phyloP scores from a whole-genome alignment of 805 yeast genomes.

The Ogataea salicorniae region DNA sequence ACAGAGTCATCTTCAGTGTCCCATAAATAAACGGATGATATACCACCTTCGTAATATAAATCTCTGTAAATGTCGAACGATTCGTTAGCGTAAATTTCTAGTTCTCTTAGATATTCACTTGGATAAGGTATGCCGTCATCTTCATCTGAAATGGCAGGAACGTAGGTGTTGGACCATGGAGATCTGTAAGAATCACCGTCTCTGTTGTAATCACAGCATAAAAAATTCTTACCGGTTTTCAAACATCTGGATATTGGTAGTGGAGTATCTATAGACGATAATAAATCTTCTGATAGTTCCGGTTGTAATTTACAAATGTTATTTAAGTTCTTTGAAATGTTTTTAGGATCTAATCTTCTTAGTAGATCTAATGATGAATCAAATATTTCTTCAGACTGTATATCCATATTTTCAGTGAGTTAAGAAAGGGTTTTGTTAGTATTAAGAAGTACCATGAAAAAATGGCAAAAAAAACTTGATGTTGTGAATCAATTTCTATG shows the following conservation, averaged over 20 bases:
- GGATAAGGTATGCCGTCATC: slow-evolving; percentile 68
- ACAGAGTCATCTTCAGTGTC: slow-evolving; percentile 60
- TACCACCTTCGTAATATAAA: slow-evolving; percentile 91
- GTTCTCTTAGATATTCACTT: slow-evolving; percentile 54
- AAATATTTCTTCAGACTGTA: slow-evolving; percentile 42
- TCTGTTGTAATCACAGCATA: slow-evolving; percentile 91
- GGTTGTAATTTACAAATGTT: slow-evolving; percentile 53
- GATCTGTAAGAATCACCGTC: slow-evolving; percentile 91
- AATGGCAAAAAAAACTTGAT: no score
- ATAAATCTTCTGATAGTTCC: slow-evolving; percentile 77
- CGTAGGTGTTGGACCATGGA: slow-evolving; percentile 82
- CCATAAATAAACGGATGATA: slow-evolving; percentile 88
- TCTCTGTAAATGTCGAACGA: slow-evolving; percentile 92
- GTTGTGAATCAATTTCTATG: no score
- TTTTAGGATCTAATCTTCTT: slow-evolving; percentile 68
- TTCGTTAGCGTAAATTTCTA: slow-evolving; percentile 81
- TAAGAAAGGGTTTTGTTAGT: slow-evolving; percentile 2
- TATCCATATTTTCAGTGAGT: not conserved
- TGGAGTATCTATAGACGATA: slow-evolving; percentile 86
- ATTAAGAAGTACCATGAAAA: not conserved
- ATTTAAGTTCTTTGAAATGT: slow-evolving; percentile 40
- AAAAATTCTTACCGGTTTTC: slow-evolving; percentile 57
- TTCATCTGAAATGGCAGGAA: slow-evolving; percentile 45
- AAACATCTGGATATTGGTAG: slow-evolving; percentile 48
- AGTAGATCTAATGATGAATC: slow-evolving; percentile 78